These are phyloP conservation scores for Ascochyta viciae-villosae DNA, from an alignment of 2,329 filamentous ascomycete species.

Conservation along the genomic window DNA sequence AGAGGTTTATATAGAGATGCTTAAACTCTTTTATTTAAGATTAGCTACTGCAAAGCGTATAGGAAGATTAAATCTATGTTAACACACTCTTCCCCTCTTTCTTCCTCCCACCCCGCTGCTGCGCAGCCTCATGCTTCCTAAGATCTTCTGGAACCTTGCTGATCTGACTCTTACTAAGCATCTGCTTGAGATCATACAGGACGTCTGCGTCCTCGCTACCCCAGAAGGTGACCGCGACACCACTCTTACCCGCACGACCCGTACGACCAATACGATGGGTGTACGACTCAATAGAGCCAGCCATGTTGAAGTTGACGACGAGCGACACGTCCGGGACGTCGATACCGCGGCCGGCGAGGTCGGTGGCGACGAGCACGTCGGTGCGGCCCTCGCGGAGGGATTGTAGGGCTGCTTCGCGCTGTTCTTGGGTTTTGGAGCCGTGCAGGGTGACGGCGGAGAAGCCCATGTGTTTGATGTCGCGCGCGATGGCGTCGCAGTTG, in stretches of 20 bases:
- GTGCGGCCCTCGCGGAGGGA: constrained; percentile 82
- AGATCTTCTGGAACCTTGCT: constrained; percentile 91
- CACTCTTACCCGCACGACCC: constrained; percentile 94
- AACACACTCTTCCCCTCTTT: constrained; percentile 22
- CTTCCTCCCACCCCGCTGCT: constrained; percentile 69
- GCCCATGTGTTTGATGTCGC: constrained; percentile 93
- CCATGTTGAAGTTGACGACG: constrained; percentile 99
- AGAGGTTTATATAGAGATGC: too few relatives aligned
- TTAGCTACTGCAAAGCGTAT: too few relatives aligned
- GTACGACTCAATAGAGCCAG: constrained; percentile 88
- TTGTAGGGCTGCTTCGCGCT: constrained; percentile 89
- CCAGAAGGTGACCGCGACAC: constrained; percentile 94
- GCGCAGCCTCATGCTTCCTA: constrained; percentile 86
- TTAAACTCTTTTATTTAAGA: too few relatives aligned
- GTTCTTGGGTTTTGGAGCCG: constrained; percentile 95
- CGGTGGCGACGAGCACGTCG: constrained; percentile 92
- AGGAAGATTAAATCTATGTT: constrained; percentile 1
- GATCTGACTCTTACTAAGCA: constrained; percentile 88
- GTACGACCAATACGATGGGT: constrained; percentile 97
- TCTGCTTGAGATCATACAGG: constrained; percentile 94
- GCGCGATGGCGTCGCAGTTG: constrained; percentile 93
- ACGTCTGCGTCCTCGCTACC: constrained; percentile 89
- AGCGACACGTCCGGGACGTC: constrained; percentile 93
- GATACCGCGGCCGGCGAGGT: constrained; percentile 95
- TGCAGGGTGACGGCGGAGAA: constrained; percentile 90